Conservation (phyloP, 257 asterid species). For the Solanum sejunctum region DNA sequence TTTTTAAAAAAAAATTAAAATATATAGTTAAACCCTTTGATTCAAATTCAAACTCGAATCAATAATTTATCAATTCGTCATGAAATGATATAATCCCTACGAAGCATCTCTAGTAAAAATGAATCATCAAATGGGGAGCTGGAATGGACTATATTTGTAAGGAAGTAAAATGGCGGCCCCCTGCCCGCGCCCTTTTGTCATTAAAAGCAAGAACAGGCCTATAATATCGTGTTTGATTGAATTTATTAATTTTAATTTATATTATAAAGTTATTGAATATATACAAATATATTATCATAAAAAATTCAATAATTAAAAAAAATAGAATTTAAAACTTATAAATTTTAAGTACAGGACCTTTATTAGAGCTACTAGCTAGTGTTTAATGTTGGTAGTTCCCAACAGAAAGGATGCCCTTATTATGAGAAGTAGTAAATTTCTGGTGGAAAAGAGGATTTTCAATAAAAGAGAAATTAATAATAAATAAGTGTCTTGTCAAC, state of each 20-base stretch:
- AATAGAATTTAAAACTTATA: fast-evolving
- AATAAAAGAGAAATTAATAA: not conserved
- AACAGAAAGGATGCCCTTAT: not conserved
- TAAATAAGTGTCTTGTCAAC: not conserved
- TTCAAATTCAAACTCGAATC: no score
- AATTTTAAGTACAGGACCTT: not conserved
- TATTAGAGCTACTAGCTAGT: not conserved
- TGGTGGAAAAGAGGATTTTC: not conserved
- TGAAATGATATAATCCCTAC: not conserved
- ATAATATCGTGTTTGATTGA: not conserved
- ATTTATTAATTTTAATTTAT: not conserved
- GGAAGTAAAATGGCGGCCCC: not conserved
- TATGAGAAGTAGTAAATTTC: not conserved
- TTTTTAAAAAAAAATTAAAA: no score
- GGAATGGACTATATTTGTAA: not conserved
- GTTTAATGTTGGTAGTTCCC: not conserved
- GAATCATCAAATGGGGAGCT: not conserved
- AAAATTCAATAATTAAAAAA: not conserved
- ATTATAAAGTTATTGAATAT: no score
- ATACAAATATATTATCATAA: no score
- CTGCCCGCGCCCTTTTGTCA: not conserved
- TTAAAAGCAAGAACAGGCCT: not conserved
- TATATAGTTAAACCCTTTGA: no score
- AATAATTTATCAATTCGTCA: no score
- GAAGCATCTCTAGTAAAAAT: not conserved